Evolutionary conservation across 2,329 filamentous ascomycete species (phyloP), one percentile per base, ranked within the genome.

Genomic region (Ceratocystiopsis minuta): DNA sequence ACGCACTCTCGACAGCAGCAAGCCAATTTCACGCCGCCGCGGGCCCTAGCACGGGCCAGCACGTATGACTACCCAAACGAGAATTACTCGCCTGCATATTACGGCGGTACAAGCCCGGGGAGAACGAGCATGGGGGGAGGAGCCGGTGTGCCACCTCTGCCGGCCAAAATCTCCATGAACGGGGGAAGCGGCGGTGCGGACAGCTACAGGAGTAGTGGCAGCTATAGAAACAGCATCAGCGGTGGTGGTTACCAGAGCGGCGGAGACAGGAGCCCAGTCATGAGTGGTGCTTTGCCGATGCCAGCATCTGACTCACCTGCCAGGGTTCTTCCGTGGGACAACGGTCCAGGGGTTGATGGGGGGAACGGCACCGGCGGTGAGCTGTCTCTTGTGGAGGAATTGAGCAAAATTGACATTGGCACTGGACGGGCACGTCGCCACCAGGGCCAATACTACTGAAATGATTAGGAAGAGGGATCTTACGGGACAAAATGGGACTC

Each of bases 321-420:
- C 24, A 28, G 24, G 7, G 24, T 28, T 28, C 24, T 28, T 28
- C 24, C 24, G 24, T 28, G 24, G 24, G 24, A 42, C 18, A 24
- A n/a, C 10, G 20, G 20, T n/a, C 14, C n/a, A 7, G 48, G 50
- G 9, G 48, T 45, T 3, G 46, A 49, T 14, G 44, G 52, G 24
- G 58, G 56, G 6, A 58, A 60, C 32, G 60, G 56, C 40, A 59
- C 55, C 15, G 57, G 59, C 20, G 67, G 67, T 43, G 64, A 72
- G 47, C 65, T 67, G 57, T 72, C 78, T 16, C 59, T 87, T 41
- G 70, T 80, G 57, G 66, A 83, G 48, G 81, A 87, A 59, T 70
- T 87, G 66, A 75, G 68, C 51, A 64, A 65, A 38, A 79, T 80
- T 46, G 74, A 80, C 51, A 69, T 80, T 48, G 75, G 75, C n/a